Percentiles rank a stretch among this genome's conserved stretches.
phyloP scores from a whole-genome alignment of 75 land plant species.

The Sequoia sempervirens region DNA sequence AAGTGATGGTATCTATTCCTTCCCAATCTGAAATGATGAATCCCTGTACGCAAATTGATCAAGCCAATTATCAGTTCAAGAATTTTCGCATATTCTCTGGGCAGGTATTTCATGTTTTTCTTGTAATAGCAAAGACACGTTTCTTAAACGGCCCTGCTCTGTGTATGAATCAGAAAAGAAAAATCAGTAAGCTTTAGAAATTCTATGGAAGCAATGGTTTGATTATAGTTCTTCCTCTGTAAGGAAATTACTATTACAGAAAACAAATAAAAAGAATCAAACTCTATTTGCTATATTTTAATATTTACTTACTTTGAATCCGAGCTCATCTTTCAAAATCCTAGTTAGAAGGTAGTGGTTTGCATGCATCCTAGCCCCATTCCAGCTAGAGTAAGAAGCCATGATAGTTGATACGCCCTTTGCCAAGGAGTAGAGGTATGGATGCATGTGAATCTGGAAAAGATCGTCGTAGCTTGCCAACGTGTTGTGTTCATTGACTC shows the following conservation, averaged over 20 bases:
- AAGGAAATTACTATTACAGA: neutral
- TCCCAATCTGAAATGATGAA: conserved; percentile 80
- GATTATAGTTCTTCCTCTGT: neutral
- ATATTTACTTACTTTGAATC: conserved; percentile 56
- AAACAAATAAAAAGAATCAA: neutral
- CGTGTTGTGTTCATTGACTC: conserved; percentile 72
- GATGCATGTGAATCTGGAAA: conserved; percentile 63
- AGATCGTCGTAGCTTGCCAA: conserved; percentile 36
- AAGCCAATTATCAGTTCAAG: neutral
- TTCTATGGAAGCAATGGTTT: neutral
- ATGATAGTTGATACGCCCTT: conserved; percentile 79
- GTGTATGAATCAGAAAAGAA: neutral
- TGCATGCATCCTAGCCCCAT: conserved; percentile 57
- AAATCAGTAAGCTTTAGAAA: neutral
- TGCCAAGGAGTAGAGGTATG: conserved; percentile 70
- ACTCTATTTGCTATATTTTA: neutral
- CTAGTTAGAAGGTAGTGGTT: conserved; percentile 48
- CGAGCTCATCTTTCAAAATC: conserved; percentile 60
- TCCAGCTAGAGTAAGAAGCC: conserved; percentile 92
- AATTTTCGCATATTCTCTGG: neutral
- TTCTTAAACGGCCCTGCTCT: neutral
- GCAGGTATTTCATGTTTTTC: neutral
- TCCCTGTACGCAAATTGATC: conserved; percentile 39
- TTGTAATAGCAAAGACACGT: neutral
- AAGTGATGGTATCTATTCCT: conserved; percentile 54